Conservation (phyloP, 768 basidiomycete species). For the Lactifluus echinatus region DNA sequence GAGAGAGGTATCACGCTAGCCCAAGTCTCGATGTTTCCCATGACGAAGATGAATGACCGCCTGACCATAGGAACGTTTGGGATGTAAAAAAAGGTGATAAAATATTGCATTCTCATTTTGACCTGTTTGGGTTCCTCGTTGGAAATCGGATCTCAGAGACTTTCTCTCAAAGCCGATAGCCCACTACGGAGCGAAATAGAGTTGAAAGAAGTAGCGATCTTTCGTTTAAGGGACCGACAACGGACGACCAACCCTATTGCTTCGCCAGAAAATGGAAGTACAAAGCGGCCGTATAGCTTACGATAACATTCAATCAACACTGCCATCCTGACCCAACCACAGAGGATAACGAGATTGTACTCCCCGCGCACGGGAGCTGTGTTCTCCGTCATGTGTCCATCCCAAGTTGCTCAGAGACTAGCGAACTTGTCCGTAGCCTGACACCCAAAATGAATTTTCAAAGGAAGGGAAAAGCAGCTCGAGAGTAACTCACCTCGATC, state of each 20-base stretch:
- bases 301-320: neutral
- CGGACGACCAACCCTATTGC: neutral
- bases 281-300: neutral
- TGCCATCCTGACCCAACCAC: neutral
- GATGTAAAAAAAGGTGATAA: neutral
- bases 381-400: neutral
- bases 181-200: neutral
- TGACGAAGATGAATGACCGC: too few relatives aligned
- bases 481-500: constrained; percentile 49
- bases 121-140: neutral
- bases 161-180: neutral
- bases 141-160: neutral
- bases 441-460: neutral
- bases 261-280: neutral
- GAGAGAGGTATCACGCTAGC: too few relatives aligned
- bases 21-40: too few relatives aligned
- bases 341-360: neutral
- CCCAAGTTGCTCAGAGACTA: constrained; percentile 23
- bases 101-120: neutral
- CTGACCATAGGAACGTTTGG: neutral
- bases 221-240: neutral
- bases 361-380: neutral
- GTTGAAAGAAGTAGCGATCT: neutral
- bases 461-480: neutral
- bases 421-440: constrained; percentile 41